Evolutionary conservation across 192 early-diverging fungal species (phyloP).

Genomic region (Pilobolus umbonatus): DNA sequence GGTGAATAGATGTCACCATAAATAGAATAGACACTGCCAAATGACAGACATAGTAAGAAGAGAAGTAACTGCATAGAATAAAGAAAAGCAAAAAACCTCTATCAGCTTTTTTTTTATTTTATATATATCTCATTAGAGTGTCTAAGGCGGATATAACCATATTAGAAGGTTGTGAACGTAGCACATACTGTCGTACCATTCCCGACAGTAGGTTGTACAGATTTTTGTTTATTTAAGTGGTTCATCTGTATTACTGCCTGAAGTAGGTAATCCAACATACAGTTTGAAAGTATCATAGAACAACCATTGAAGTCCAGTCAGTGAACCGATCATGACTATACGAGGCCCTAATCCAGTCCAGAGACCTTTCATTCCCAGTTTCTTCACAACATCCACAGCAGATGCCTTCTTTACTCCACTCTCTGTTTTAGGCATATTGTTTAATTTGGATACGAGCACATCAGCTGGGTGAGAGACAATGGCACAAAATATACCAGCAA

Average conservation of each 20-base stretch:
- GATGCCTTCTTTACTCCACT: constrained; percentile 24
- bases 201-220: no score
- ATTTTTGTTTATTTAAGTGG: no score
- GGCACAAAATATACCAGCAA: constrained; percentile 85
- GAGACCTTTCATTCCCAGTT: constrained; percentile 59
- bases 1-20: no score
- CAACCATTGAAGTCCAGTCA: constrained; percentile 83
- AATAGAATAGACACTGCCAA: no score
- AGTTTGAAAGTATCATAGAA: constrained; percentile 83
- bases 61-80: no score
- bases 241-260: constrained; percentile 1
- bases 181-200: no score
- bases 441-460: constrained; percentile 64
- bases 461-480: constrained; percentile 91
- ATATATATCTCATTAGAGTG: no score
- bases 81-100: no score
- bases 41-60: no score
- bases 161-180: no score
- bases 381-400: constrained; percentile 35
- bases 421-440: constrained; percentile 20
- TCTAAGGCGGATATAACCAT: no score
- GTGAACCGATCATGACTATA: constrained; percentile 90
- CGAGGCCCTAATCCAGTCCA: constrained; percentile 82
- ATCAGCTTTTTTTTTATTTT: no score
- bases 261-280: constrained; percentile 29